A percentile compares a stretch with the other conserved stretches of the same genome.
Conservation (phyloP, 257 asterid genomes). For the Eucommia ulmoides region DNA sequence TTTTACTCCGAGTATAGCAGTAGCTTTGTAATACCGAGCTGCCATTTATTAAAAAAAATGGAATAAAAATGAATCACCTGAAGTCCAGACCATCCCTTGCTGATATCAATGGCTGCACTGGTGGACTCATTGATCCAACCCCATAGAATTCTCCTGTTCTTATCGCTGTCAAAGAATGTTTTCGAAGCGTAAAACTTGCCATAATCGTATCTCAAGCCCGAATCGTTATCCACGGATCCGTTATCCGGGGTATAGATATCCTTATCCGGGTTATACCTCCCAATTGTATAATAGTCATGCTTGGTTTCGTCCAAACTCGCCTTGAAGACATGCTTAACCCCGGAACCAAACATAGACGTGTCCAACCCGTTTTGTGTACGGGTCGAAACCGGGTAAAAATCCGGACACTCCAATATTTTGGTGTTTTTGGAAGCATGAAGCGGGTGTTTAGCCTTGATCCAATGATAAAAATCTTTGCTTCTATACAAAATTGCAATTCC, state of each 20-base stretch:
- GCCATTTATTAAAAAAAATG: too few relatives aligned
- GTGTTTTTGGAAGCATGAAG: slow-evolving; percentile 20
- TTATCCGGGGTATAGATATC: slow-evolving; percentile 23
- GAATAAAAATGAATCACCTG: slow-evolving; percentile 18
- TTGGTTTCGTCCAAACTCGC: slow-evolving; percentile 21
- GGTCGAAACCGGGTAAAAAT: slow-evolving; percentile 26
- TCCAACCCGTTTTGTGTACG: slow-evolving; percentile 19
- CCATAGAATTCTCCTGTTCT: slow-evolving; percentile 27
- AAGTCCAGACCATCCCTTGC: slow-evolving; percentile 29
- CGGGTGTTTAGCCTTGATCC: slow-evolving; percentile 15
- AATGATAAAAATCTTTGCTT: slow-evolving; percentile 25
- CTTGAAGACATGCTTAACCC: slow-evolving; percentile 28
- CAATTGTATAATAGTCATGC: slow-evolving; percentile 26
- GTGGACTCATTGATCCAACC: slow-evolving; percentile 38
- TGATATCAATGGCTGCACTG: slow-evolving; percentile 4
- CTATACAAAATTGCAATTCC: slow-evolving; percentile 23
- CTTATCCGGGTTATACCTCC: slow-evolving; percentile 10
- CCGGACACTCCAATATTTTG: slow-evolving; percentile 54
- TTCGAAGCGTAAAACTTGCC: slow-evolving; percentile 45
- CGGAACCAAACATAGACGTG: slow-evolving; percentile 14
- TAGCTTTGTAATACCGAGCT: too few relatives aligned
- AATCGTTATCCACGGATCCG: slow-evolving; percentile 5
- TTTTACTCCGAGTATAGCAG: too few relatives aligned
- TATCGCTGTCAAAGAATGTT: slow-evolving; percentile 26
- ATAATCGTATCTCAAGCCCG: slow-evolving; percentile 30